A percentile compares a stretch with the other conserved stretches of the same genome.
phyloP scores from a whole-genome alignment of 305 asterid genomes.

The Fraxinus platypoda region DNA sequence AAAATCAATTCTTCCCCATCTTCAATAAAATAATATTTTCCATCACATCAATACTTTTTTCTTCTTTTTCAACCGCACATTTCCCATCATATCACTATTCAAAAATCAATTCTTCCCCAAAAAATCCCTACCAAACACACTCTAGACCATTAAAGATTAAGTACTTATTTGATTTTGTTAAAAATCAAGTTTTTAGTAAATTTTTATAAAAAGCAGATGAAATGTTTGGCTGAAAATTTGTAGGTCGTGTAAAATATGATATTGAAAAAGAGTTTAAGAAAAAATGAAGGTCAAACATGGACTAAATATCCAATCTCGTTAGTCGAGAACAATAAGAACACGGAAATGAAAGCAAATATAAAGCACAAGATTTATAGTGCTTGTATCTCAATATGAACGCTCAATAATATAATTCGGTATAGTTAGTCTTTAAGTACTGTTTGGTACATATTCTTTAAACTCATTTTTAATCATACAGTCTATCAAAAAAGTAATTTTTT shows the following conservation, averaged over 20 bases:
- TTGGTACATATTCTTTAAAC: no score
- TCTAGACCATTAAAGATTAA: neutral
- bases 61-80: no score
- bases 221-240: neutral
- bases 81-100: no score
- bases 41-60: no score
- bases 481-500: no score
- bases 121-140: no score
- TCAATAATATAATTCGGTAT: neutral
- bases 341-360: neutral
- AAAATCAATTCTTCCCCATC: no score
- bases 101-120: no score
- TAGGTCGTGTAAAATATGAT: neutral
- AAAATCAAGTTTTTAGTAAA: neutral
- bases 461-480: no score
- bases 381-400: neutral
- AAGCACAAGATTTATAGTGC: neutral
- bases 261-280: neutral
- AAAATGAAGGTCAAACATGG: neutral
- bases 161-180: neutral
- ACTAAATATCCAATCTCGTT: neutral
- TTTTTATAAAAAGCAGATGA: neutral
- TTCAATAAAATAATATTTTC: no score
- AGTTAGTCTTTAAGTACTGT: neutral
- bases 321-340: neutral